Base-by-base conservation (phyloP, 179 eudicot species). In the Amaranthus tricolor region DNA sequence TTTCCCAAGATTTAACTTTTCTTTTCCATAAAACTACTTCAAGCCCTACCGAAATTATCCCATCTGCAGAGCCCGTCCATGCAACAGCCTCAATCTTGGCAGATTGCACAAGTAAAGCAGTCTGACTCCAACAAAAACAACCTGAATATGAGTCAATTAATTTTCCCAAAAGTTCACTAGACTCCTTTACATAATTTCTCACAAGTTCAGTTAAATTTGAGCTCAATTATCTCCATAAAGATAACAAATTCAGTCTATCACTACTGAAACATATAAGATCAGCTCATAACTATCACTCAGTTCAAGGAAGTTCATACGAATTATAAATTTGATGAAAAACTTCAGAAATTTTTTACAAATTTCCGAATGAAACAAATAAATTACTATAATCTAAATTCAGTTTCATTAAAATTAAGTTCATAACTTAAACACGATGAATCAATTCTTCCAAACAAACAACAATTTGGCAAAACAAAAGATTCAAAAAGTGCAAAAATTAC, bases 61-160 rank as follows among this genome's bases (percentile, higher is more conserved):
- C 99, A 87, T 96, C 97, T 53, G 97, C 99, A 63, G 97, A 93
- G 71, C 85, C 90, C 8, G 98, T 96, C 99, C 99, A 96, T 67
- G 82, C 85, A 76, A 96, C 82, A 31, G 91, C 87, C 78, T 93
- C 92, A 78, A 87, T 88, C 74, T 89, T 86, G 24, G 88, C 74
- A 79, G 85, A 80, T 85, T 91, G 98, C 78, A 84, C 85, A 61
- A 96, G 97, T 67, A 81, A 76, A 83, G 97, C 89, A 84, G 83
- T 89, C 98, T 96, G 99, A 84, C 99, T 91, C 99, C 99, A 96
- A 96, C 90, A 93, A 91, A 91, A 96, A 93, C 91, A 96, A 91
- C 99, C 99, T 96, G 99, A 85, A 88, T 93, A 89, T 93, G 91
- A 96, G 98, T 89, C 83, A 89, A 88, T 78, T 84, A 88, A 84